A percentile compares a stretch with the other conserved stretches of the same genome.
phyloP scores from a whole-genome alignment of 495 filamentous ascomycete species.

The Aspergillus haitiensis region DNA sequence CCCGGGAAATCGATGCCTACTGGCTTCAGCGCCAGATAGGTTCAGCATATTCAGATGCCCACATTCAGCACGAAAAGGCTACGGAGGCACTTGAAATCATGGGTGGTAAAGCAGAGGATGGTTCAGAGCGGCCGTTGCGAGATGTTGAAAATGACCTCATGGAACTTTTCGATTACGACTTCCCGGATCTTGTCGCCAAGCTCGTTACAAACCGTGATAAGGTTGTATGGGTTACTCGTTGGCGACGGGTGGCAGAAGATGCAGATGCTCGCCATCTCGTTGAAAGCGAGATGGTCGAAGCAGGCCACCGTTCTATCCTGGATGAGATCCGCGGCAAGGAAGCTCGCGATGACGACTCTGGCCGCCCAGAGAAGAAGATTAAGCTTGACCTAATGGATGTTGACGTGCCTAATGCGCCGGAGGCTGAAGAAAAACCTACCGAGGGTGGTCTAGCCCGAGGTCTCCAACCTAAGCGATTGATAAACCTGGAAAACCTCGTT shows the following conservation, averaged over 20 bases:
- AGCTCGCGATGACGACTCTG: conserved; percentile 51
- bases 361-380: conserved; percentile 70
- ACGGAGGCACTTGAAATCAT: conserved; percentile 77
- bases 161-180: conserved; percentile 96
- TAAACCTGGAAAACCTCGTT: conserved; percentile 92
- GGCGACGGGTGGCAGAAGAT: conserved; percentile 81
- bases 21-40: conserved; percentile 96
- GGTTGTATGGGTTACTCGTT: conserved; percentile 90
- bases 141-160: conserved; percentile 98
- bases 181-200: conserved; percentile 88
- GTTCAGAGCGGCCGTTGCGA: conserved; percentile 75
- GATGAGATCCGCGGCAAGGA: conserved; percentile 75
- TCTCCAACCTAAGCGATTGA: conserved; percentile 80
- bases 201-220: conserved; percentile 90
- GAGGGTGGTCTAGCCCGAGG: conserved; percentile 75
- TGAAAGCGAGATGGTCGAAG: conserved; percentile 85
- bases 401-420: conserved; percentile 67
- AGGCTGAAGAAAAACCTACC: conserved; percentile 48
- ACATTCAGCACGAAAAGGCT: conserved; percentile 87
- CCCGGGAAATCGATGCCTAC: conserved; percentile 91
- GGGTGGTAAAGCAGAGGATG: conserved; percentile 71
- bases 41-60: conserved; percentile 80
- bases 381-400: conserved; percentile 89
- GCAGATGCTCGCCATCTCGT: conserved; percentile 72
- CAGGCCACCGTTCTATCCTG: conserved; percentile 82